These are phyloP conservation scores for Xylaria sp. DNA, from an alignment of 2,329 filamentous ascomycete species.

Conservation along the genomic window DNA sequence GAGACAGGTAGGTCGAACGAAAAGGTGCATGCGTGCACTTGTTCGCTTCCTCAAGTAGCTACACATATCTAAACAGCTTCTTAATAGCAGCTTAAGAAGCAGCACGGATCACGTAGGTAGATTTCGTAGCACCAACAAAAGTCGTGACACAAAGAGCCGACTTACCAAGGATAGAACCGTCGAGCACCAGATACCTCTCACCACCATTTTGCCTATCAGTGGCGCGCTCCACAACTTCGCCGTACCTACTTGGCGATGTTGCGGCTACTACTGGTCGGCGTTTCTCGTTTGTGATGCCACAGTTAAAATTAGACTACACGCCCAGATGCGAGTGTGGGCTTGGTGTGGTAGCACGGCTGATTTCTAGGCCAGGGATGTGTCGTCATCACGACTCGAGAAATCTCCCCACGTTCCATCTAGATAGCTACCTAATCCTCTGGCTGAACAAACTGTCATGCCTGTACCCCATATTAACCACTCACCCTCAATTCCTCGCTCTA, in stretches of 20 bases:
- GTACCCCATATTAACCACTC: not conserved
- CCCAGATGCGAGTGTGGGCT: not conserved
- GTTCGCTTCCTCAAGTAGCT: too few species aligned
- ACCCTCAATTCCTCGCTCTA: not conserved
- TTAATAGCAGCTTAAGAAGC: too few species aligned
- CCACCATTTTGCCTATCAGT: not conserved
- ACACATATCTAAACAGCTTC: too few species aligned
- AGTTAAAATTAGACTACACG: not conserved
- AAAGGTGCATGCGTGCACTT: too few species aligned
- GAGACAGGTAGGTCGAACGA: conserved; percentile 5
- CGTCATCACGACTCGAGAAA: not conserved
- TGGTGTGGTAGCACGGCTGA: not conserved
- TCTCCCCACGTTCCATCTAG: not conserved
- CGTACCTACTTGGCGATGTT: not conserved
- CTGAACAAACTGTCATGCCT: not conserved
- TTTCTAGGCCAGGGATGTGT: not conserved
- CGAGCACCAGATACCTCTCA: not conserved
- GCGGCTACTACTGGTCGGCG: not conserved
- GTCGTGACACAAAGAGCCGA: too few species aligned
- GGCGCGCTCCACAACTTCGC: not conserved
- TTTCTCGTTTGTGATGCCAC: not conserved
- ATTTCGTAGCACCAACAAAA: conserved; percentile 5
- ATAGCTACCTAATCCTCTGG: not conserved
- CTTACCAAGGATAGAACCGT: too few species aligned
- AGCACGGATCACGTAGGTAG: too few species aligned